Conservation (phyloP, 2,329 filamentous ascomycete genomes). For the Ophiocordyceps robertsii region DNA sequence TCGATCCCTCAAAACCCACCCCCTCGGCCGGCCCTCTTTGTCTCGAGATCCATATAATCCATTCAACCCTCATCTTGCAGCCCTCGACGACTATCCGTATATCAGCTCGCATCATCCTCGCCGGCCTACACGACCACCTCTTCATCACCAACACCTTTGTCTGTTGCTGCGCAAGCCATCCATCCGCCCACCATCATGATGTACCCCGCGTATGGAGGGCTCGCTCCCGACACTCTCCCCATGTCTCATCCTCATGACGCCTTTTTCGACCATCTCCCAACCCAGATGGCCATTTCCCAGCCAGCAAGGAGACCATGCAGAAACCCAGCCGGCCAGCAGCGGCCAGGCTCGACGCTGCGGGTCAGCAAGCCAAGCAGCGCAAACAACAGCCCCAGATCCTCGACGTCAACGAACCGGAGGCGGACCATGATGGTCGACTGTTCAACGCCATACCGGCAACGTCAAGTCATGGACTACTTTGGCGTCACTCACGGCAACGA, state of each 20-base stretch:
- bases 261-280: constrained; percentile 36
- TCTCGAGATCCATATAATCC: constrained; percentile 16
- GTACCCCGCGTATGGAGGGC: constrained; percentile 13
- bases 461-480: constrained; percentile 28
- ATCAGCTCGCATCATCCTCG: background rate
- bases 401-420: constrained; percentile 34
- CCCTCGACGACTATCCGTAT: background rate
- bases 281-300: constrained; percentile 35
- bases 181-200: constrained; percentile 11
- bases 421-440: constrained; percentile 42
- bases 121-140: background rate
- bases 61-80: constrained; percentile 3
- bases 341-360: constrained; percentile 37
- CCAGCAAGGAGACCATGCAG: constrained; percentile 33
- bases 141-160: background rate
- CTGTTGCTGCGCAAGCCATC: background rate
- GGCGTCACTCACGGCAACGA: constrained; percentile 1
- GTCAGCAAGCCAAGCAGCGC: constrained; percentile 53
- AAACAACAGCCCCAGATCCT: constrained; percentile 52
- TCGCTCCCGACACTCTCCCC: constrained; percentile 13
- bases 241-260: constrained; percentile 19
- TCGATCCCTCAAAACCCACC: constrained; percentile 15
- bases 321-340: constrained; percentile 36
- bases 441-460: constrained; percentile 29
- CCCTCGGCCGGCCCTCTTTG: constrained; percentile 7